Percentiles rank a stretch among this genome's conserved stretches.
phyloP scores from a whole-genome alignment of 805 yeast genomes.

The Candida insectorum region DNA sequence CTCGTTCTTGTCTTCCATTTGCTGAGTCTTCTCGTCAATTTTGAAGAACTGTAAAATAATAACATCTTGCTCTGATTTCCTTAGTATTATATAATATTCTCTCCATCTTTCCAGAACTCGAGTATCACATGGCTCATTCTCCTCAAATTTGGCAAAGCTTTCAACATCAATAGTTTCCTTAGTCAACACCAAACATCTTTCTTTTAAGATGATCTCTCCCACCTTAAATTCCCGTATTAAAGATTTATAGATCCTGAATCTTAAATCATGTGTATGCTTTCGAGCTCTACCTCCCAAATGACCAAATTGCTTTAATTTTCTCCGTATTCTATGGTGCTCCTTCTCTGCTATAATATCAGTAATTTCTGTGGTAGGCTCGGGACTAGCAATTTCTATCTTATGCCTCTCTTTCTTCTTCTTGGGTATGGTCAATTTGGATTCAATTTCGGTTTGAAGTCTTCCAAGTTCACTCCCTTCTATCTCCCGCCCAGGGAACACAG shows the following conservation, averaged over 20 bases:
- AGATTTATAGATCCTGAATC: conserved; percentile 16
- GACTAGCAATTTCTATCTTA: conserved; percentile 15
- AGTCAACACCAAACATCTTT: conserved; percentile 66
- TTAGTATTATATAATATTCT: conserved; percentile 70
- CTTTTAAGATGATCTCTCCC: conserved; percentile 66
- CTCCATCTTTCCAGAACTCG: conserved; percentile 71
- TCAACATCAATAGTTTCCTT: conserved; percentile 27
- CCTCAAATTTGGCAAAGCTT: conserved; percentile 32
- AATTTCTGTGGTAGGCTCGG: conserved; percentile 18
- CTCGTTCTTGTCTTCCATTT: conserved; percentile 20
- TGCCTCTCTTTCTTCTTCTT: neutral
- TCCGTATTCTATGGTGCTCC: conserved; percentile 10
- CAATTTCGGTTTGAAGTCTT: neutral
- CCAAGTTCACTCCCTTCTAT: neutral
- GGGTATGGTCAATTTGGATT: neutral
- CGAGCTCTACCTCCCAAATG: conserved; percentile 10
- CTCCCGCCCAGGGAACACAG: too few species aligned
- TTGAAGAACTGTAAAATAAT: conserved; percentile 62
- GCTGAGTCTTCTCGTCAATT: conserved; percentile 21
- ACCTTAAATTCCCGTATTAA: conserved; percentile 31
- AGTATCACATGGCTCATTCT: conserved; percentile 49
- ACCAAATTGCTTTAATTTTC: conserved; percentile 23
- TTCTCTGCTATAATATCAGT: conserved; percentile 10
- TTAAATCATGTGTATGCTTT: conserved; percentile 14
- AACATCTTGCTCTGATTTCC: conserved; percentile 51